Evolutionary conservation across 306 rosid species (phyloP).

Genomic region (Coriaria nepalensis): DNA sequence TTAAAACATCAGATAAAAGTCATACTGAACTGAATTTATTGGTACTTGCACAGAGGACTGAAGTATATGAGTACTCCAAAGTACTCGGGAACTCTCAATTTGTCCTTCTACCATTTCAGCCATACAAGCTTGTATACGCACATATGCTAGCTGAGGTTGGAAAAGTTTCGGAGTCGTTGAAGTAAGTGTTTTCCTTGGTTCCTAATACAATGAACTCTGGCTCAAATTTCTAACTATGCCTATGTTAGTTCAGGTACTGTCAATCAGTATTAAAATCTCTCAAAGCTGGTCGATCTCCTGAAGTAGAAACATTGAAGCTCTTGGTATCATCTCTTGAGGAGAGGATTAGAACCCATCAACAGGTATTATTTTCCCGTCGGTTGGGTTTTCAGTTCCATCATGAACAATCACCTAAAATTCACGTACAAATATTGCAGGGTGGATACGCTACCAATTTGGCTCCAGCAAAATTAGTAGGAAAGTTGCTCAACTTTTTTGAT

Average conservation of each 20-base stretch:
- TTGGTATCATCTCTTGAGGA: constrained; percentile 73
- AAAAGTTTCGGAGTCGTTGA: constrained; percentile 75
- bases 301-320: constrained; percentile 79
- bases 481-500: constrained; percentile 72
- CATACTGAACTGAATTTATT: constrained; percentile 16
- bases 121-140: constrained; percentile 86
- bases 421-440: constrained; percentile 42
- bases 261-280: constrained; percentile 70
- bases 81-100: constrained; percentile 93
- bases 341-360: constrained; percentile 79
- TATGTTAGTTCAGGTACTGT: constrained; percentile 46
- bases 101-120: constrained; percentile 69
- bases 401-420: constrained; percentile 9
- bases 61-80: constrained; percentile 81
- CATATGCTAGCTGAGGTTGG: constrained; percentile 94
- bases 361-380: constrained; percentile 32
- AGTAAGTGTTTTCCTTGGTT: constrained; percentile 39
- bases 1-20: constrained; percentile 1
- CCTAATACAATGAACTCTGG: constrained; percentile 4
- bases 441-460: constrained; percentile 73
- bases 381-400: constrained; percentile 4
- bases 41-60: constrained; percentile 65
- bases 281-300: constrained; percentile 79
- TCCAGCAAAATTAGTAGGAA: constrained; percentile 66
- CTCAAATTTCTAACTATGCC: constrained; percentile 9